Base-by-base conservation (phyloP, 345 rosid genomes). In the Punica granatum region DNA sequence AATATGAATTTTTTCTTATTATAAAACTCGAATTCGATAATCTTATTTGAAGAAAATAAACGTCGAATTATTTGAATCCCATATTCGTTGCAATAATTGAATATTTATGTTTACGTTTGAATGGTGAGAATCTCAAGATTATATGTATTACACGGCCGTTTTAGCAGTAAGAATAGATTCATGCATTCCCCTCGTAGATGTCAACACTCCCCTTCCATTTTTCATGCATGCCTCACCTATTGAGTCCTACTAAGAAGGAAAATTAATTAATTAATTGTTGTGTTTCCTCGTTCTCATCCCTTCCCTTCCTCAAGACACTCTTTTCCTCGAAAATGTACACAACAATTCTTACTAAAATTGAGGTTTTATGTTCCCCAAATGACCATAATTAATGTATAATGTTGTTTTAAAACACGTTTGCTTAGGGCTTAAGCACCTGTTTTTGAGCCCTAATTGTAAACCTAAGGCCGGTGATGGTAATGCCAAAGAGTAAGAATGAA, bases 151-250 rank as follows among this genome's bases (percentile, higher is more conserved):
- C 30, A 7, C 53, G n/a, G 53, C 53, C n/a, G 23, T 46, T 49
- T 7, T 6, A 53, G 28, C 59, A 7, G 30, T 23, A 23, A 23
- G 59, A 53, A 25, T 28, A 53, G 59, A 53, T 53, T 53, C 59
- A 53, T 53, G 59, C 59, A 53, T 53, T 53, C 59, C 59, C 31
- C 31, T 53, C 59, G 59, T n/a, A 53, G 59, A 53, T 13, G 13
- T 44, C 18, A 44, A 44, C 49, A 44, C 41, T 37, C 41, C 41
- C 41, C 41, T 37, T 37, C 41, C 41, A 37, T 37, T 11, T 44
- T 44, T 44, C 4, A 44, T 44, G 18, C 18, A 44, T 18, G 49
- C 3, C 49, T 18, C 23, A n/a, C 3, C 21, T n/a, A 23, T 23
- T 53, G 59, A 53, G 59, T 25, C 59, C 59, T 53, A n/a, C 59